Evolutionary conservation across 2,329 filamentous ascomycete species (phyloP).

Genomic region (Knufia fluminis): DNA sequence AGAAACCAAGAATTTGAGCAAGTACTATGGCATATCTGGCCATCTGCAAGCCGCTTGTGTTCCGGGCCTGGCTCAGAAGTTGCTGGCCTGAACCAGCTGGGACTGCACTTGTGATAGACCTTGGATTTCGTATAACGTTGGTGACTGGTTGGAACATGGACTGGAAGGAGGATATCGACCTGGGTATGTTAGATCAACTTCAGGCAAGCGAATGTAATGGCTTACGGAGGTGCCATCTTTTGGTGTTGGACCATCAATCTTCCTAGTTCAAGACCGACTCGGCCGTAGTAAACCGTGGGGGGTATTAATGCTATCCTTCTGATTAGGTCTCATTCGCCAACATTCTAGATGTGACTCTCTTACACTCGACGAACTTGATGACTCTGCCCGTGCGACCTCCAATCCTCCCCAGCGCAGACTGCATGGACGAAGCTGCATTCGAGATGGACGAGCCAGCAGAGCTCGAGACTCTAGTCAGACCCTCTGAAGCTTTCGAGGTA

Average conservation of each 20-base stretch:
- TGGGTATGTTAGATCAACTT: conserved; percentile 20
- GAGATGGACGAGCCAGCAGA: conserved; percentile 69
- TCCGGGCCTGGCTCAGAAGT: conserved; percentile 53
- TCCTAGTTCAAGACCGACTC: conserved; percentile 75
- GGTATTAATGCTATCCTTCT: conserved; percentile 65
- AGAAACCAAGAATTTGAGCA: conserved; percentile 90
- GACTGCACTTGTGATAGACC: conserved; percentile 46
- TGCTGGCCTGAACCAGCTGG: conserved; percentile 39
- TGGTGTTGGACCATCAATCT: conserved; percentile 81
- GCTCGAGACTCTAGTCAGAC: conserved; percentile 70
- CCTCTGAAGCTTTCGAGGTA: conserved; percentile 62
- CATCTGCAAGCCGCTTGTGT: conserved; percentile 62
- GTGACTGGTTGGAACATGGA: conserved; percentile 69
- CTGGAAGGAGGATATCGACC: conserved; percentile 65
- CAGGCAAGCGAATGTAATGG: no score
- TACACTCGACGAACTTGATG: conserved; percentile 78
- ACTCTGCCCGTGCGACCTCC: conserved; percentile 75
- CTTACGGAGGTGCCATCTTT: conserved; percentile 94
- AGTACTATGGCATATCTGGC: conserved; percentile 64
- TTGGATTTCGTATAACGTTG: conserved; percentile 62
- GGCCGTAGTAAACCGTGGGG: conserved; percentile 81
- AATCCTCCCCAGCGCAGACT: conserved; percentile 60
- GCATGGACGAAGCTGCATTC: conserved; percentile 59
- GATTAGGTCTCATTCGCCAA: conserved; percentile 2
- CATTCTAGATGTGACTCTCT: conserved; percentile 29